A percentile compares a stretch with the other conserved stretches of the same genome.
Conservation (phyloP, 305 asterid genomes). For the Andrographis paniculata region DNA sequence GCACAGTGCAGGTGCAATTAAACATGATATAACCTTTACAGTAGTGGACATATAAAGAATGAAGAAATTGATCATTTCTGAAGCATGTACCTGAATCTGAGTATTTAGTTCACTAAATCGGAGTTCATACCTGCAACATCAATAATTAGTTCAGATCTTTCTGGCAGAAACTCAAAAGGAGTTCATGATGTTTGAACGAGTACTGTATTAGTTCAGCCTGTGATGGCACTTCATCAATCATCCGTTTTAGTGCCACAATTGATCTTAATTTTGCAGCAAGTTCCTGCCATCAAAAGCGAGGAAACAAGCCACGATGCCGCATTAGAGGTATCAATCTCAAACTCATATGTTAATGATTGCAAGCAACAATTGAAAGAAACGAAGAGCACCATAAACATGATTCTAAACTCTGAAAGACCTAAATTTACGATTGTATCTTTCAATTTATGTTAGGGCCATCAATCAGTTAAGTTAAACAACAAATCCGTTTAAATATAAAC, state of each 20-base stretch:
- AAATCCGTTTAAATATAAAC: too few relatives aligned
- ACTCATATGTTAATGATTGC: too few relatives aligned
- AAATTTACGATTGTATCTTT: too few relatives aligned
- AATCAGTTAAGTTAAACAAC: too few relatives aligned
- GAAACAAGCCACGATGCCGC: slow-evolving; percentile 9
- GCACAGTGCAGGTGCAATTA: slow-evolving; percentile 18
- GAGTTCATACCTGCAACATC: slow-evolving; percentile 61
- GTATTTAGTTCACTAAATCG: slow-evolving; percentile 65
- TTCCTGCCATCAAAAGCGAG: slow-evolving; percentile 33
- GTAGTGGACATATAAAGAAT: slow-evolving; percentile 8
- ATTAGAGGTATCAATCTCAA: neutral
- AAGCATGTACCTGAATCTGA: slow-evolving; percentile 55
- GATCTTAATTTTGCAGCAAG: slow-evolving; percentile 53
- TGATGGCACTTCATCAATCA: slow-evolving; percentile 57
- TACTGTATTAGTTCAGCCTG: slow-evolving; percentile 86
- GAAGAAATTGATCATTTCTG: slow-evolving; percentile 11
- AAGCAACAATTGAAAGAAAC: too few relatives aligned
- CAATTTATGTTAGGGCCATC: too few relatives aligned
- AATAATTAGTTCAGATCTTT: slow-evolving; percentile 13
- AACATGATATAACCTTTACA: slow-evolving; percentile 13
- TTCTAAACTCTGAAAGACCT: too few relatives aligned
- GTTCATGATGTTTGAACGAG: slow-evolving; percentile 19
- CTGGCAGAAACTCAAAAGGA: slow-evolving; percentile 8
- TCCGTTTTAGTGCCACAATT: slow-evolving; percentile 43
- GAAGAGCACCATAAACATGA: too few relatives aligned